Evolutionary conservation across 2,329 filamentous ascomycete genomes (phyloP), one percentile per base, ranked within the genome.

Genomic region (Pseudogymnoascus sp.): DNA sequence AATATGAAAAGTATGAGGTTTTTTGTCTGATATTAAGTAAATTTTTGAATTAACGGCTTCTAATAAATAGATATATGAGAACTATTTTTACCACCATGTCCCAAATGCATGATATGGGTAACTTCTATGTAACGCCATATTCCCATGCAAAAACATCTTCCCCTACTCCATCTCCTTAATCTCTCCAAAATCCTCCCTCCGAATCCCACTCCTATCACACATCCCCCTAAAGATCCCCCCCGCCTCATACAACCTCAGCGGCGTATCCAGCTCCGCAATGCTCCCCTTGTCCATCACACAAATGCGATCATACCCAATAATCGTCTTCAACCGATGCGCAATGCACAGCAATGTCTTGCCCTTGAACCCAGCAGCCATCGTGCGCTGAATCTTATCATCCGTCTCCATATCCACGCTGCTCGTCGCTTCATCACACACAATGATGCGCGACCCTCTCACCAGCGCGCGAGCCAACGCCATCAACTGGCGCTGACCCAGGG

Each of bases 381-480:
- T 96, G 62, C 81, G 80, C 75, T 97, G 93, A 72, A 97, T 96
- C 82, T 95, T 96, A 75, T 91, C 88, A 73, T 99, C 95, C 2
- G 93, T 97, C 72, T 97, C 93, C 80, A 97, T 95, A 75, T 97
- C 93, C 6, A 97, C 93, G 0, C 86, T 90, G 1, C 88, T 91
- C 0, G 95, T 99, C 0, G 95, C 95, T 76, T 99, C 95, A 78
- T 99, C 95, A 75, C 93, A 97, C 59, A 99, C 88, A 69, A 97
- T 97, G 76, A 97, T 97, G 69, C 89, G 91, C 0, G 88, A 89
- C 45, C 88, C 86, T 38, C 93, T 87, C 4, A 97, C 93, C 2
- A 99, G 84, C 0, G 95, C 95, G 0, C 95, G 87, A 0, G 93
- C 93, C 1, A 99, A 82, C 1, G 95, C 95, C 89, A 97, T 96